Evolutionary conservation across 164 flowering plant genomes (phyloP).

Genomic region (Brasenia schreberi): DNA sequence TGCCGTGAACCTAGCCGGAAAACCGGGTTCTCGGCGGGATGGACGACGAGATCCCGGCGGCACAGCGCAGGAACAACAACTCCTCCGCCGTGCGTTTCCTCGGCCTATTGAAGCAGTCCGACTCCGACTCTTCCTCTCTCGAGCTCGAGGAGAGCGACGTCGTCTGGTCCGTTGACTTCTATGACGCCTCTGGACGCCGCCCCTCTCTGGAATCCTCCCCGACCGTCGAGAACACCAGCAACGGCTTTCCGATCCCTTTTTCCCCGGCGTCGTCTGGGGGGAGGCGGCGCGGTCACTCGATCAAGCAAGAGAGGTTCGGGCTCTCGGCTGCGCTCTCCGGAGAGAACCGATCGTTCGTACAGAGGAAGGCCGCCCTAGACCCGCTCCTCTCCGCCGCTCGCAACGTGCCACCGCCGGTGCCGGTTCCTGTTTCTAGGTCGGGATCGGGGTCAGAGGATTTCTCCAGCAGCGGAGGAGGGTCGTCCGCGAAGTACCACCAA

Average conservation of each 20-base stretch:
- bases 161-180: conserved; percentile 29
- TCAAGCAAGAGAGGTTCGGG: conserved; percentile 22
- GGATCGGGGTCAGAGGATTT: conserved; percentile 9
- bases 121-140: conserved; percentile 13
- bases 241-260: conserved; percentile 6
- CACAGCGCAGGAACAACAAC: not conserved
- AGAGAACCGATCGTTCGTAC: conserved; percentile 17
- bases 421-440: conserved; percentile 8
- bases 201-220: not conserved
- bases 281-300: conserved; percentile 1
- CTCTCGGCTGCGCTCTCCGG: conserved; percentile 34
- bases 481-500: conserved; percentile 12
- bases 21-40: not conserved
- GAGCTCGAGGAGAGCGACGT: conserved; percentile 44
- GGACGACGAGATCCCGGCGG: not conserved
- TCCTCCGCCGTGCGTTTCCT: conserved; percentile 20
- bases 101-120: conserved; percentile 16
- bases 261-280: conserved; percentile 1
- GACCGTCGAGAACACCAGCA: conserved; percentile 3
- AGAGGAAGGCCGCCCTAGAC: conserved; percentile 21
- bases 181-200: conserved; percentile 7
- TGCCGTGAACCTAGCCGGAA: not conserved
- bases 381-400: conserved; percentile 26
- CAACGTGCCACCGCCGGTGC: conserved; percentile 13
- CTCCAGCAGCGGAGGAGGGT: not conserved